Conservation (phyloP, 2,329 filamentous ascomycete species). For the Colletotrichum destructivum region DNA sequence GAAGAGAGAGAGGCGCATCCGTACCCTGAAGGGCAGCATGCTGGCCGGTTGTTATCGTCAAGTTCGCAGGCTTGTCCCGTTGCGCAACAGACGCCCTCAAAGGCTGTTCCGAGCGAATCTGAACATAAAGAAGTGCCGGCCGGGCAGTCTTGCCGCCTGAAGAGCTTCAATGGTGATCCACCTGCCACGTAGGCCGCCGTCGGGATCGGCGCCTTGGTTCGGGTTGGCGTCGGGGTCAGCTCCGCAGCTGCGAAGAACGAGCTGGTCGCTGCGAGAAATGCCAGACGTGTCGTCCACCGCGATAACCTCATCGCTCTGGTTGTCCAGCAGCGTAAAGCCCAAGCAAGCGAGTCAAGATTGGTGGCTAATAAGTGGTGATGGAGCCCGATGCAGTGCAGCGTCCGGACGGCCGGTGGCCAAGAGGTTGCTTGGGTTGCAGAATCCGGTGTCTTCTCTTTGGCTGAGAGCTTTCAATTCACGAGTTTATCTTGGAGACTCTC, state of each 20-base stretch:
- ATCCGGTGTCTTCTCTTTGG: background rate
- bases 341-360: background rate
- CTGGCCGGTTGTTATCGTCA: conserved; percentile 64
- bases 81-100: conserved; percentile 66
- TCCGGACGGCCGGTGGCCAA: background rate
- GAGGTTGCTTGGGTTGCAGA: background rate
- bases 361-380: no score
- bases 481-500: background rate
- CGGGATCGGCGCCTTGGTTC: conserved; percentile 1
- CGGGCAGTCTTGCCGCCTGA: conserved; percentile 56
- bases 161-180: conserved; percentile 14
- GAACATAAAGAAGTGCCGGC: conserved; percentile 67
- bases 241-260: conserved; percentile 5
- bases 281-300: conserved; percentile 11
- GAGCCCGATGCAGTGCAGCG: background rate
- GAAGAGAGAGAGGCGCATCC: conserved; percentile 43
- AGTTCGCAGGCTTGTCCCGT: conserved; percentile 66
- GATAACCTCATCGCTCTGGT: conserved; percentile 20
- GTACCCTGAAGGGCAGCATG: conserved; percentile 69
- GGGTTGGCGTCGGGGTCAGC: conserved; percentile 22
- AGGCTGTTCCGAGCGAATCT: conserved; percentile 60
- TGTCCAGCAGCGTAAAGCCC: background rate
- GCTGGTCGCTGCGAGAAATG: background rate
- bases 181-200: conserved; percentile 20
- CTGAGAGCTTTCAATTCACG: background rate